These are phyloP conservation scores for Stephanodiscus triporus DNA, from an alignment of 108 stramenopile species.

Conservation along the genomic window DNA sequence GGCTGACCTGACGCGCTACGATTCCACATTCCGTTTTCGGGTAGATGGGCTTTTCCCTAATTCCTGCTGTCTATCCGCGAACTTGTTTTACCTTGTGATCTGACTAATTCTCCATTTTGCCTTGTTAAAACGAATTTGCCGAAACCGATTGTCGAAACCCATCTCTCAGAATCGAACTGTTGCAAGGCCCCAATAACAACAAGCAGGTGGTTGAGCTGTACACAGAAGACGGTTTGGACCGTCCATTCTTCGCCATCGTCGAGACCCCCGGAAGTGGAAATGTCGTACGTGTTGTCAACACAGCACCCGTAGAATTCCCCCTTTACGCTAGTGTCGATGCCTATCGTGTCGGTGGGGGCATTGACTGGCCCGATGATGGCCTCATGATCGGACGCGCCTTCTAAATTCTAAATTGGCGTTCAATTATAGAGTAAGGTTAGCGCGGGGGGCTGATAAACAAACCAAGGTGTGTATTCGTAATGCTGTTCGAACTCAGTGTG, in stretches of 20 bases:
- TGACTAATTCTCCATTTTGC: not conserved
- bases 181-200: constrained; percentile 89
- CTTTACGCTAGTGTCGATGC: constrained; percentile 74
- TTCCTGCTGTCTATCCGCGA: not conserved
- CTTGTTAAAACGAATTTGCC: constrained; percentile 48
- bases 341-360: constrained; percentile 60
- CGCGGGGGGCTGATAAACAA: not conserved
- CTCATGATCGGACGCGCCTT: constrained; percentile 53
- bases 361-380: constrained; percentile 50
- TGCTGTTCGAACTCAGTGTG: not conserved
- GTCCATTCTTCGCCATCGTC: constrained; percentile 76
- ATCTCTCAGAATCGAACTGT: constrained; percentile 74
- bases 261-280: constrained; percentile 84
- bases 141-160: constrained; percentile 83
- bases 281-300: constrained; percentile 79
- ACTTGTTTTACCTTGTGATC: not conserved
- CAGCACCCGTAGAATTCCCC: constrained; percentile 84
- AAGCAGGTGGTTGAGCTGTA: constrained; percentile 86
- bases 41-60: not conserved
- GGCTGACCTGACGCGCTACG: not conserved
- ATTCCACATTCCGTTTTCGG: not conserved
- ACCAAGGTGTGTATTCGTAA: not conserved
- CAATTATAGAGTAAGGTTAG: not conserved
- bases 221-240: constrained; percentile 81
- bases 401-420: constrained; percentile 26